Evolutionary conservation across 306 rosid species (phyloP).

Genomic region (peach (Prunus persica)): DNA sequence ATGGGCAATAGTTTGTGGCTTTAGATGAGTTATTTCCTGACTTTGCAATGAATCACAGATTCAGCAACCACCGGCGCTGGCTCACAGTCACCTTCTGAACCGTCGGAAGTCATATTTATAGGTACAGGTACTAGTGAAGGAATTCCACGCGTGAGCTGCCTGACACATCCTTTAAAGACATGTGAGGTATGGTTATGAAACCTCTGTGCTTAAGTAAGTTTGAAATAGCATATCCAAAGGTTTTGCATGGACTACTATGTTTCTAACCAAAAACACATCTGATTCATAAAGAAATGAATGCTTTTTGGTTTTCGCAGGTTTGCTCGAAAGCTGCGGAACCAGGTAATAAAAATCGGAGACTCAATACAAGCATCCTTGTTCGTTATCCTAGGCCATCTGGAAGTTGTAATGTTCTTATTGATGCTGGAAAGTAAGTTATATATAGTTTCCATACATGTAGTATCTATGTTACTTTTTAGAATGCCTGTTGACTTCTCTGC

Average conservation of each 20-base stretch:
- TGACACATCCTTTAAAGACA: constrained; percentile 67
- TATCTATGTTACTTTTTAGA: constrained; percentile 9
- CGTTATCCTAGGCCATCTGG: constrained; percentile 56
- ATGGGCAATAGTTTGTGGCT: not conserved
- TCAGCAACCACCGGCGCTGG: constrained; percentile 33
- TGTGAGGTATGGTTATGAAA: constrained; percentile 50
- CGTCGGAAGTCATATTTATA: constrained; percentile 63
- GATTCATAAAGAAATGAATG: constrained; percentile 13
- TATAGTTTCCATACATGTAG: not conserved
- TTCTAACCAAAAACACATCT: constrained; percentile 3
- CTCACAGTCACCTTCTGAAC: constrained; percentile 27
- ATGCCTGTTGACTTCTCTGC: not conserved
- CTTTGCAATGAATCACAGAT: constrained; percentile 33
- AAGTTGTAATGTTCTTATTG: constrained; percentile 60
- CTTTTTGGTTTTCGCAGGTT: constrained; percentile 41
- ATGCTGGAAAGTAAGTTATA: constrained; percentile 85
- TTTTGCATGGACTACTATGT: constrained; percentile 3
- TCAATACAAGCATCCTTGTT: constrained; percentile 83
- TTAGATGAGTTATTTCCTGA: constrained; percentile 26
- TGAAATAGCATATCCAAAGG: constrained; percentile 2
- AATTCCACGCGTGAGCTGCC: constrained; percentile 84
- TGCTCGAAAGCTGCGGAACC: constrained; percentile 76
- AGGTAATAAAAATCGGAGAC: constrained; percentile 76
- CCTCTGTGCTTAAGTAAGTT: constrained; percentile 4
- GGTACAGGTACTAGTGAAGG: constrained; percentile 99